Conservation (phyloP, 805 yeast genomes). For the Candida palmyrensis region DNA sequence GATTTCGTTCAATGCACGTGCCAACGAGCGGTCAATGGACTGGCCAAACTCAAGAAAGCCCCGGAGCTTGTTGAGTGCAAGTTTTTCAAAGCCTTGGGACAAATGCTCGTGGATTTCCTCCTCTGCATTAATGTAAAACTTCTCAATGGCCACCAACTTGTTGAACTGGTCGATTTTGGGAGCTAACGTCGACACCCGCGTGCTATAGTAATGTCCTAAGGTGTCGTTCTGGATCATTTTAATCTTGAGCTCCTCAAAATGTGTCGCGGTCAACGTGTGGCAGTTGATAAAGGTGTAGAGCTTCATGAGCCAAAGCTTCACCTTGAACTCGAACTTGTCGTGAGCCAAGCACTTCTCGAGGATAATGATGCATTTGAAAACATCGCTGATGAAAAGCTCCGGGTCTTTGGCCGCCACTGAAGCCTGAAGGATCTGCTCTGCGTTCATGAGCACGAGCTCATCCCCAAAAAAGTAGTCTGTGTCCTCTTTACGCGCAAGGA, state of each 20-base stretch:
- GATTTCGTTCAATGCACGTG: conserved; percentile 33
- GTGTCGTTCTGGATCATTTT: conserved; percentile 77
- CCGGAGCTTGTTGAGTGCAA: conserved; percentile 59
- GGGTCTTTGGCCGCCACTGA: conserved; percentile 10
- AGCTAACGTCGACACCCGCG: conserved; percentile 41
- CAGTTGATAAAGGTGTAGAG: conserved; percentile 58
- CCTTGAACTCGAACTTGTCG: conserved; percentile 71
- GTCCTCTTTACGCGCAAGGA: conserved; percentile 36
- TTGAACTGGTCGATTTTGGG: conserved; percentile 40
- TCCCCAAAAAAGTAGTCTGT: conserved; percentile 73
- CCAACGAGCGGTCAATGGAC: conserved; percentile 46
- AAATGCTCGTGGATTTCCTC: conserved; percentile 47
- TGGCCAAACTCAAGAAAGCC: conserved; percentile 60
- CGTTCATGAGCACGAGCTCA: conserved; percentile 56
- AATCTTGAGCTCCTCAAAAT: conserved; percentile 53
- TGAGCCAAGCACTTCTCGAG: conserved; percentile 50
- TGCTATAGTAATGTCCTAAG: conserved; percentile 43
- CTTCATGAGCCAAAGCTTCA: conserved; percentile 65
- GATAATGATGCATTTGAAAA: conserved; percentile 41
- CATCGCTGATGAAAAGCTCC: conserved; percentile 18
- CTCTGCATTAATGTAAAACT: conserved; percentile 51
- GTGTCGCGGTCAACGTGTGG: conserved; percentile 41
- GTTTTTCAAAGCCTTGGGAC: conserved; percentile 49
- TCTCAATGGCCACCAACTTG: conserved; percentile 25
- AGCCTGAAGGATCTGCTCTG: conserved; percentile 12